phyloP scores from a whole-genome alignment of 768 basidiomycete species.

The Rickenella mellea region DNA sequence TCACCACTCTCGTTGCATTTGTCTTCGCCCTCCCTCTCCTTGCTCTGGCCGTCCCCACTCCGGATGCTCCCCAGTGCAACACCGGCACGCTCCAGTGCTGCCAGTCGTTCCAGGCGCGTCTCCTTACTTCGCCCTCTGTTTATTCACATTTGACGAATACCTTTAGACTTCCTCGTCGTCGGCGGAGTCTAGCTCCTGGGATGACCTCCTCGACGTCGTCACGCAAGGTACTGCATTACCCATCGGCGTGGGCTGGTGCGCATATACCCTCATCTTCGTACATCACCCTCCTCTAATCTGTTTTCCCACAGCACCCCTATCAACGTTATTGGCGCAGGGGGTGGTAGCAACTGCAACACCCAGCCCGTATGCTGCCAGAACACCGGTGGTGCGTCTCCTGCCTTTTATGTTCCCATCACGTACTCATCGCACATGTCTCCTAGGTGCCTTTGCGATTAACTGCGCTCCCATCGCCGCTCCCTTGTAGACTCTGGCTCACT shows the following conservation, averaged over 20 bases:
- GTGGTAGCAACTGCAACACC: neutral
- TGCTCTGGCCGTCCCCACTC: neutral
- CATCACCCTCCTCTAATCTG: neutral
- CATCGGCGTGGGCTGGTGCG: neutral
- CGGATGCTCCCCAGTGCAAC: neutral
- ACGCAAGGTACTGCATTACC: neutral
- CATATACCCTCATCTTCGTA: neutral
- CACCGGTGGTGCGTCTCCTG: neutral
- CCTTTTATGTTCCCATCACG: neutral
- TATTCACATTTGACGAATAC: neutral
- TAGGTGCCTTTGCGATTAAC: neutral
- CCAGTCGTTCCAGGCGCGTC: neutral
- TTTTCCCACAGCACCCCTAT: neutral
- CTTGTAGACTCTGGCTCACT: neutral
- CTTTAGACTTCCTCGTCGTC: neutral
- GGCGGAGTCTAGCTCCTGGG: neutral
- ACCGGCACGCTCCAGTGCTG: neutral
- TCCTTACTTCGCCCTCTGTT: neutral
- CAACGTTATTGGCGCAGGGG: neutral
- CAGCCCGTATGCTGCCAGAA: neutral
- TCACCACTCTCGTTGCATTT: neutral
- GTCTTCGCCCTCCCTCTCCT: neutral
- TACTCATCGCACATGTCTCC: neutral
- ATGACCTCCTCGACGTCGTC: neutral
- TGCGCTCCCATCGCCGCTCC: neutral